These are phyloP conservation scores for Simplicillium aogashimaense DNA, from an alignment of 2,329 filamentous ascomycete species.

Conservation along the genomic window DNA sequence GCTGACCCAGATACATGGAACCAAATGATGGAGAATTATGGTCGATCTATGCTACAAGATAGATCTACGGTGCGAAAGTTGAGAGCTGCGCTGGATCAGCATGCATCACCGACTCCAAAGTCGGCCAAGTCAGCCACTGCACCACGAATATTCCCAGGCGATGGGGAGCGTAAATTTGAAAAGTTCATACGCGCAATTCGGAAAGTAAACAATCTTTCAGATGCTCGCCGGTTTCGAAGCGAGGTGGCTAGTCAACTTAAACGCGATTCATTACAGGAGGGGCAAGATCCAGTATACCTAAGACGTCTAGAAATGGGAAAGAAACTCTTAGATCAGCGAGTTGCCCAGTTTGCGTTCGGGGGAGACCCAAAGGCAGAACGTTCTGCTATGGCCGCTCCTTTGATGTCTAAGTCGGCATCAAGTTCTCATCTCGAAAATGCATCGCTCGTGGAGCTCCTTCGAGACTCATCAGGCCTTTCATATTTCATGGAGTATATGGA, in stretches of 20 bases:
- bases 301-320: constrained; percentile 88
- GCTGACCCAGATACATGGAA: constrained; percentile 97
- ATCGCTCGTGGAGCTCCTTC: constrained; percentile 74
- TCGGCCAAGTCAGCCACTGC: constrained; percentile 56
- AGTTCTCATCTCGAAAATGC: constrained; percentile 64
- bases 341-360: constrained; percentile 67
- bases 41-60: constrained; percentile 82
- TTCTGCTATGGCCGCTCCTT: constrained; percentile 12
- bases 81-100: constrained; percentile 84
- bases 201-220: constrained; percentile 82
- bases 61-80: constrained; percentile 89
- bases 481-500: constrained; percentile 99
- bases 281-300: constrained; percentile 77
- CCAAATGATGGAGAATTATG: constrained; percentile 83
- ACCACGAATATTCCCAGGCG: constrained; percentile 68
- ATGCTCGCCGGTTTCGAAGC: constrained; percentile 84
- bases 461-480: constrained; percentile 81
- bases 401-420: constrained; percentile 18
- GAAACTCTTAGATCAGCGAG: constrained; percentile 78
- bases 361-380: constrained; percentile 36
- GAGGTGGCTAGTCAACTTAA: constrained; percentile 89
- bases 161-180: constrained; percentile 89
- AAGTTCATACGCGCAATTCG: constrained; percentile 85
- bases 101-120: constrained; percentile 73
- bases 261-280: constrained; percentile 67